These are phyloP conservation scores for Colletotrichum kahawae DNA, from an alignment of 2,329 filamentous ascomycete genomes.

Conservation along the genomic window DNA sequence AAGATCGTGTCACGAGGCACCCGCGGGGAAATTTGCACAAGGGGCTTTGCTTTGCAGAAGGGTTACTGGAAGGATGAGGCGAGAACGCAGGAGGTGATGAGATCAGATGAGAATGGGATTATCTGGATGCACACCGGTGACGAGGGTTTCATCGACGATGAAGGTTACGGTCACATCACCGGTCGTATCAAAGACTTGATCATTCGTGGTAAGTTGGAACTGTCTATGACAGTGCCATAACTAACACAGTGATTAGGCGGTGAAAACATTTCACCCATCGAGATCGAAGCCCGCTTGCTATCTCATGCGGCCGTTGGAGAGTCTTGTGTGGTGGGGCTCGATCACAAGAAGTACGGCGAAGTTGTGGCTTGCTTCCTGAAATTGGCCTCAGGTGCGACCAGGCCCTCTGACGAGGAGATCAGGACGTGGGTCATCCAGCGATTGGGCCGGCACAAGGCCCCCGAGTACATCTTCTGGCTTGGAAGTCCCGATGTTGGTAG, in stretches of 20 bases:
- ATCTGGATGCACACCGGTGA: not conserved
- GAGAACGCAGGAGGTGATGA: constrained; percentile 24
- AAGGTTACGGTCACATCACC: not conserved
- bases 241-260: not conserved
- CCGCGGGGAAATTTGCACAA: constrained; percentile 68
- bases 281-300: not conserved
- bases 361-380: not conserved
- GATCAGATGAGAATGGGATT: not conserved
- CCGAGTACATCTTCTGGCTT: not conserved
- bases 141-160: not conserved
- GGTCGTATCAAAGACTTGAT: not conserved
- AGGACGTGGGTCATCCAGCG: not conserved
- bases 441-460: not conserved
- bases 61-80: constrained; percentile 66
- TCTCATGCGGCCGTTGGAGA: not conserved
- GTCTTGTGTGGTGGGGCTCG: not conserved
- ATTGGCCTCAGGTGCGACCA: not conserved
- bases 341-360: not conserved
- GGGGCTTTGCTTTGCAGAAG: constrained; percentile 63
- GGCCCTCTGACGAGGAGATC: not conserved
- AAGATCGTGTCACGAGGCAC: constrained; percentile 55
- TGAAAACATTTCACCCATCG: not conserved
- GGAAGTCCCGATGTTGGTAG: not conserved
- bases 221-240: not conserved
- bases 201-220: not conserved